Conservation (phyloP, 2,329 filamentous ascomycete genomes). For the Xylariaceae sp. region DNA sequence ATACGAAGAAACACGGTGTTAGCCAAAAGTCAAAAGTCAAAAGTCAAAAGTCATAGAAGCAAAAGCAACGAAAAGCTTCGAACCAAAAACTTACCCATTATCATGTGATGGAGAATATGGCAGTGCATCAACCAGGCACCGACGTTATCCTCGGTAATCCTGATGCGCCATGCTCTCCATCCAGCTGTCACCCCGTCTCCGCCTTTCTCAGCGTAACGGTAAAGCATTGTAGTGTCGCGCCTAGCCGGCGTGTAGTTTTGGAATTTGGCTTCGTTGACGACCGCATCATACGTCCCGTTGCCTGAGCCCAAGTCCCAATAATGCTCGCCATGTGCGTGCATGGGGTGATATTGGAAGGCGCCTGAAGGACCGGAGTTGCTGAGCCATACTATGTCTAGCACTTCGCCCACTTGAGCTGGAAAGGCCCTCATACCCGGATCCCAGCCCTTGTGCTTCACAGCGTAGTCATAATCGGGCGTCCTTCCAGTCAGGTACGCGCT, state of each 20-base stretch:
- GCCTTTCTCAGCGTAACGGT: constrained; percentile 44
- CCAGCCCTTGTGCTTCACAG: constrained; percentile 46
- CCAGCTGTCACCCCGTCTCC: constrained; percentile 40
- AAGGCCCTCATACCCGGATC: constrained; percentile 47
- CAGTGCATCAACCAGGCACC: constrained; percentile 61
- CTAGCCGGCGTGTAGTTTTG: constrained; percentile 34
- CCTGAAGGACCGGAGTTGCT: constrained; percentile 36
- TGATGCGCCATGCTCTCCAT: constrained; percentile 57
- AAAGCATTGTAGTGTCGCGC: constrained; percentile 49
- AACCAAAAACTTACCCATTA: constrained; percentile 43
- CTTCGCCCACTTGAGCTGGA: constrained; percentile 50
- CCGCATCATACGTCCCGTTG: constrained; percentile 47
- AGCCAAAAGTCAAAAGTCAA: neutral
- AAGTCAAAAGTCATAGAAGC: neutral
- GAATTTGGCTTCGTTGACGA: constrained; percentile 40
- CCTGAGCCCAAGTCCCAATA: constrained; percentile 49
- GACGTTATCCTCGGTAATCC: constrained; percentile 39
- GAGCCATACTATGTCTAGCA: constrained; percentile 47
- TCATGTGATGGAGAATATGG: constrained; percentile 52
- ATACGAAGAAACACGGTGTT: neutral
- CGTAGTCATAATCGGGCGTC: constrained; percentile 48
- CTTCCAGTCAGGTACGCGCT: constrained; percentile 46
- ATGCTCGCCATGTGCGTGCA: constrained; percentile 51
- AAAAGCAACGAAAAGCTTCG: neutral
- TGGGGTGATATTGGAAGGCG: constrained; percentile 44